Percentiles rank a stretch among this genome's conserved stretches.
Evolutionary conservation across 345 rosid species (phyloP).

Genomic region (Eucalyptus curtisii): DNA sequence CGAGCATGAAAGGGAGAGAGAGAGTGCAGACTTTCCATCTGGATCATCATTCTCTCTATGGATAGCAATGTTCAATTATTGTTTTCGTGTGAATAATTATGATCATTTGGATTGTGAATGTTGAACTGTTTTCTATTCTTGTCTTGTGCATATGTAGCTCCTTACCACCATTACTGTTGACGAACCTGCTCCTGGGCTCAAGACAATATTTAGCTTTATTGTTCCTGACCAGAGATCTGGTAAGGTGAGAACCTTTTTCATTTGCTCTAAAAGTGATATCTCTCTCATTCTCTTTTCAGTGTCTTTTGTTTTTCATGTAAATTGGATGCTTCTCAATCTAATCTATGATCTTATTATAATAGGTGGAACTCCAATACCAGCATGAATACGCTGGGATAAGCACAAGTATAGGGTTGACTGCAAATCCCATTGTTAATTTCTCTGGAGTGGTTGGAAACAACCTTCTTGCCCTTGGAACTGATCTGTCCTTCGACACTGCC

Average conservation of each 20-base stretch:
- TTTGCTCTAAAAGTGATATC: neutral
- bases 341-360: constrained; percentile 3
- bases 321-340: neutral
- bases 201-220: constrained; percentile 68
- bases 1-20: neutral
- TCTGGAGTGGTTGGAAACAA: constrained; percentile 78
- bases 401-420: constrained; percentile 75
- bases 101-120: neutral
- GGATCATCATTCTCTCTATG: neutral
- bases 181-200: constrained; percentile 86
- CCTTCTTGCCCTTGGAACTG: constrained; percentile 64
- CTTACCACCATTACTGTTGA: constrained; percentile 75
- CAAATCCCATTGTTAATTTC: constrained; percentile 75
- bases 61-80: neutral
- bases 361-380: constrained; percentile 85
- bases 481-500: constrained; percentile 70
- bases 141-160: constrained; percentile 29
- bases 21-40: neutral
- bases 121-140: neutral
- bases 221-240: constrained; percentile 96
- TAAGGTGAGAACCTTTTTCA: constrained; percentile 32
- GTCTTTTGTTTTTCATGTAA: neutral
- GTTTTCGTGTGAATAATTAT: neutral
- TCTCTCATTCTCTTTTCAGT: neutral
- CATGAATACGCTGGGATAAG: constrained; percentile 90